Evolutionary conservation across 805 yeast genomes (phyloP).

Genomic region (Ogataea corticis): DNA sequence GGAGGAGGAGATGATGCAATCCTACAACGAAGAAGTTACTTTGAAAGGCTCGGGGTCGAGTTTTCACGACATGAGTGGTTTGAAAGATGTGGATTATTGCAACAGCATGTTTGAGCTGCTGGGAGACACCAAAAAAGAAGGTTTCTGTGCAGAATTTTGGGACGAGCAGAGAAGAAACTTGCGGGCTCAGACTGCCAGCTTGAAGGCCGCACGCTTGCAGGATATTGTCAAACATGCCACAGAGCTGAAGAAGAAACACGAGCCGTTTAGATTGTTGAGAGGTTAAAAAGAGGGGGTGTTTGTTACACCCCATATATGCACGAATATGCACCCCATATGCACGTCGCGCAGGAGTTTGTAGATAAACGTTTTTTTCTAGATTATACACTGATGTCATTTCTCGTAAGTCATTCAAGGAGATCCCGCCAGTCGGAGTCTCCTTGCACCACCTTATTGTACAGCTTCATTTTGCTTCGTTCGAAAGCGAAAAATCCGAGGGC

Average conservation of each 20-base stretch:
- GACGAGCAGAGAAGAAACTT: constrained; percentile 26
- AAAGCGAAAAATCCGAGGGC: constrained; percentile 52
- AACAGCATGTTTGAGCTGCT: constrained; percentile 42
- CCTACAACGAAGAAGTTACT: constrained; percentile 36
- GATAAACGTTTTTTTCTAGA: too few relatives aligned
- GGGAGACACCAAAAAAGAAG: constrained; percentile 36
- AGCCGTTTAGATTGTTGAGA: constrained; percentile 28
- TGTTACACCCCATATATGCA: too few relatives aligned
- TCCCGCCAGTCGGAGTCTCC: background rate
- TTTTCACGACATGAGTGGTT: constrained; percentile 55
- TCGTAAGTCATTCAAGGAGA: background rate
- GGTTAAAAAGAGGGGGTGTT: constrained; percentile 6
- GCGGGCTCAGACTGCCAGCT: constrained; percentile 27
- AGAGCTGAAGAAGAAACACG: constrained; percentile 23
- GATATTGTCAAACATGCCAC: constrained; percentile 31
- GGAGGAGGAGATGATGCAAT: constrained; percentile 35
- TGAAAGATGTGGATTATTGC: constrained; percentile 61
- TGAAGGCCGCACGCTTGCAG: constrained; percentile 31
- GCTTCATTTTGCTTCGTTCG: constrained; percentile 33
- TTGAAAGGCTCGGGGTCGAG: constrained; percentile 47
- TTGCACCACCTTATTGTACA: constrained; percentile 10
- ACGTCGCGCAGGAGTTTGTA: too few relatives aligned
- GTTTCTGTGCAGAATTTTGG: constrained; percentile 36
- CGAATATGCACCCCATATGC: too few relatives aligned
- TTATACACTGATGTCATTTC: too few relatives aligned